Percentiles rank a stretch among this genome's conserved stretches.
Conservation (phyloP, 345 rosid genomes). For the Brassica incana region DNA sequence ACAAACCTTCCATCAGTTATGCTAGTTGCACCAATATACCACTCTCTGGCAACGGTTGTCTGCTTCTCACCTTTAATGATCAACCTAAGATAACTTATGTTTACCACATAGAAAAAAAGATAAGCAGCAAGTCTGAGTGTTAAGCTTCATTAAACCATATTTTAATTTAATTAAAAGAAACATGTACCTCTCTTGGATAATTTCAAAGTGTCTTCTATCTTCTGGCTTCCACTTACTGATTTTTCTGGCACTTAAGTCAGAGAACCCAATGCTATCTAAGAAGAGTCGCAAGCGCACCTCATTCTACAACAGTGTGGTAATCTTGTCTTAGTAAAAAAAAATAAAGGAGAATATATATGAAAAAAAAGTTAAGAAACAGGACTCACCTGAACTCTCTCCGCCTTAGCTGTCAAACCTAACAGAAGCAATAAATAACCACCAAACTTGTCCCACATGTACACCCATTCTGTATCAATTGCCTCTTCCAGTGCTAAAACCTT, state of each 20-base stretch:
- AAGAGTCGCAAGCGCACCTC: slow-evolving; percentile 97
- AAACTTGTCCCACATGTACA: slow-evolving; percentile 99
- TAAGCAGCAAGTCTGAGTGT: slow-evolving; percentile 11
- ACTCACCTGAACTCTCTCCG: slow-evolving; percentile 92
- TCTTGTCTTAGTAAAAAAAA: slow-evolving; percentile 12
- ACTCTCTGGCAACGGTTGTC: slow-evolving; percentile 84
- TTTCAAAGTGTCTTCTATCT: slow-evolving; percentile 94
- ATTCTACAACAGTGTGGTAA: slow-evolving; percentile 52
- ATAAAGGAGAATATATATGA: slow-evolving; percentile 15
- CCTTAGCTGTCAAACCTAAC: slow-evolving; percentile 97
- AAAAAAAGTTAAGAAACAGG: slow-evolving; percentile 14
- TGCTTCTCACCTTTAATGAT: slow-evolving; percentile 93
- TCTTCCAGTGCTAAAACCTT: slow-evolving; percentile 95
- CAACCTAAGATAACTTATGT: slow-evolving; percentile 70
- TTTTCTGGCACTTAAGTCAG: slow-evolving; percentile 96
- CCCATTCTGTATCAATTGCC: slow-evolving; percentile 99
- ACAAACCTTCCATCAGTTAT: slow-evolving; percentile 98
- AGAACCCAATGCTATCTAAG: slow-evolving; percentile 97
- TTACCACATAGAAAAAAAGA: slow-evolving; percentile 8
- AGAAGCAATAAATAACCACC: slow-evolving; percentile 94
- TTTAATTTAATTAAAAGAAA: slow-evolving; percentile 9
- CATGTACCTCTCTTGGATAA: slow-evolving; percentile 92
- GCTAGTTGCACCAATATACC: slow-evolving; percentile 98
- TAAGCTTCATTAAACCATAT: slow-evolving; percentile 19
- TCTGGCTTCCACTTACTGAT: slow-evolving; percentile 99